phyloP scores from a whole-genome alignment of 2,329 filamentous ascomycete genomes.

The Cordyceps militaris region DNA sequence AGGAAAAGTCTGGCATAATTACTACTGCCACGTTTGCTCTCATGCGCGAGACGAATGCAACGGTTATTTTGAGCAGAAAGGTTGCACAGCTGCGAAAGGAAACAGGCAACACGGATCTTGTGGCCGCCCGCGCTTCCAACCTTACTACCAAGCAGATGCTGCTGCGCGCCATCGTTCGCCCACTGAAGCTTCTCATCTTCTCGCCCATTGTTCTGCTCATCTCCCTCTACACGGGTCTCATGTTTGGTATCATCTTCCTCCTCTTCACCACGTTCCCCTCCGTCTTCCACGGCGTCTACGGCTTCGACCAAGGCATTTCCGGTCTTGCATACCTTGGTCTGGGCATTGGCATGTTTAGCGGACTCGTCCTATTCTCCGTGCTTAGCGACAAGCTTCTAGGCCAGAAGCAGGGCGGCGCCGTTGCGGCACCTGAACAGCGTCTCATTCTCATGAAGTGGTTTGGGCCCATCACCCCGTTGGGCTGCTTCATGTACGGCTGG shows the following conservation, averaged over 20 bases:
- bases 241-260: neutral
- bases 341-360: neutral
- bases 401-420: neutral
- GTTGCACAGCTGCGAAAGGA: neutral
- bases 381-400: neutral
- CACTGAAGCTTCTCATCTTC: constrained; percentile 41
- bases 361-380: neutral
- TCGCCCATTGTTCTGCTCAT: constrained; percentile 47
- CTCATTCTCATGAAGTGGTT: neutral
- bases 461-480: neutral
- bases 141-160: constrained; percentile 18
- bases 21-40: neutral
- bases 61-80: neutral
- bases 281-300: neutral
- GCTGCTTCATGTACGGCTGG: neutral
- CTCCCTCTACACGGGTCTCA: constrained; percentile 22
- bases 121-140: neutral
- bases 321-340: neutral
- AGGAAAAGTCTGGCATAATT: too few species aligned
- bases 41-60: neutral
- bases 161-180: constrained; percentile 26
- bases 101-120: neutral
- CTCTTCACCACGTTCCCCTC: neutral
- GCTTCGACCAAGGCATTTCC: neutral
- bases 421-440: neutral